Base-by-base conservation (phyloP, 805 yeast species). In the Suhomyces vadensis region DNA sequence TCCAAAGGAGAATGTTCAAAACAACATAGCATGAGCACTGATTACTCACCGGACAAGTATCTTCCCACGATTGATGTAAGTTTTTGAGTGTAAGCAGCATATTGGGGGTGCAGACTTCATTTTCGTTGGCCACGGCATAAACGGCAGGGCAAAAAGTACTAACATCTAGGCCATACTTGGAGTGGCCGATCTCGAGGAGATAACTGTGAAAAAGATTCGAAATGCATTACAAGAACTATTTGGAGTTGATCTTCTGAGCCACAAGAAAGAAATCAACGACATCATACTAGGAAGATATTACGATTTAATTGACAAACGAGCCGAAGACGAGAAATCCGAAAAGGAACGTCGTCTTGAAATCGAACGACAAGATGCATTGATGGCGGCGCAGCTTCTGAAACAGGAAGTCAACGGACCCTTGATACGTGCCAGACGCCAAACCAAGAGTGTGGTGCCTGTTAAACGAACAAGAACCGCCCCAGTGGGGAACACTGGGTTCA, bases 161-260 rank as follows among this genome's bases (percentile, higher is more conserved):
- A 63, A 61, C 65, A 42, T 21, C 8, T 2, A 81, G 86, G 89
- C 95, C 1, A 85, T 87, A 8, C 64, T 87, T 27, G 69, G 82
- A 39, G 90, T 80, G 5, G 79, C 91, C 1, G 85, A 87, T 54
- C 71, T 85, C 24, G 83, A 83, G 47, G 73, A 77, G 48, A 80
- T 87, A 11, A 79, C 91, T 0, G 89, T 85, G 5, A 85, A 84
- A 60, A 77, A 78, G 57, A 79, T 87, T 19, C 69, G 95, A 48
- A 73, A 75, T 47, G 92, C 91, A 0, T 56, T 87, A n/a, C 88
- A 83, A 57, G 86, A 79, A 48, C 67, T 87, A 24, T 85, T 82
- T 54, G 78, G 75, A 4, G 69, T 75, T 1, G 81, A 84, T 50
- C 69, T 85, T 35, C 64, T 55, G 16, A 66, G 69, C 0, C 66